Percentiles rank a stretch among this genome's conserved stretches.
Conservation (phyloP, 805 yeast species). For the Hagleromyces aurorensis region DNA sequence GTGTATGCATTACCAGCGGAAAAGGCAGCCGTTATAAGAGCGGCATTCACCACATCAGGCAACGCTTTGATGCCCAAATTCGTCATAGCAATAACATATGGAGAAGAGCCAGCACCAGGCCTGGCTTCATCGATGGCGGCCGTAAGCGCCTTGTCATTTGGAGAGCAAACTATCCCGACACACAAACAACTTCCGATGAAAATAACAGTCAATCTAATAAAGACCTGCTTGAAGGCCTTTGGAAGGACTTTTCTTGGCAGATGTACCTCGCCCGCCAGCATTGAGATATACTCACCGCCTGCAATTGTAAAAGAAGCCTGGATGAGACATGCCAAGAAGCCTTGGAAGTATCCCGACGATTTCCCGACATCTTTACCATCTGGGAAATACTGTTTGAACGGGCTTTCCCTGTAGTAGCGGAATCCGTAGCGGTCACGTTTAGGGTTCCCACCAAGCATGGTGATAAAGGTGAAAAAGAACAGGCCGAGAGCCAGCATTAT, state of each 20-base stretch:
- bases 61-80: conserved; percentile 56
- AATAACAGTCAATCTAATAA: conserved; percentile 56
- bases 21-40: conserved; percentile 65
- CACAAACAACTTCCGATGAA: conserved; percentile 69
- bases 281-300: conserved; percentile 80
- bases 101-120: conserved; percentile 75
- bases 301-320: conserved; percentile 74
- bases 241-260: conserved; percentile 68
- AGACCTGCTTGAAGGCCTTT: conserved; percentile 70
- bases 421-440: conserved; percentile 54
- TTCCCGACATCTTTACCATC: conserved; percentile 34
- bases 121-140: conserved; percentile 51
- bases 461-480: conserved; percentile 63
- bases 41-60: conserved; percentile 73
- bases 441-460: conserved; percentile 88
- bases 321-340: conserved; percentile 59
- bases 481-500: conserved; percentile 68
- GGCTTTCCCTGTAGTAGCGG: conserved; percentile 45
- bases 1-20: conserved; percentile 81
- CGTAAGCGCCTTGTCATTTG: conserved; percentile 53
- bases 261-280: conserved; percentile 77
- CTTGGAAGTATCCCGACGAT: conserved; percentile 54
- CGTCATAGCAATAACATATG: conserved; percentile 78
- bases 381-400: conserved; percentile 48
- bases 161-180: conserved; percentile 70